Evolutionary conservation across 225 moss, liverwort and hornwort species (phyloP).

Genomic region (Pseudisothecium myosuroides): DNA sequence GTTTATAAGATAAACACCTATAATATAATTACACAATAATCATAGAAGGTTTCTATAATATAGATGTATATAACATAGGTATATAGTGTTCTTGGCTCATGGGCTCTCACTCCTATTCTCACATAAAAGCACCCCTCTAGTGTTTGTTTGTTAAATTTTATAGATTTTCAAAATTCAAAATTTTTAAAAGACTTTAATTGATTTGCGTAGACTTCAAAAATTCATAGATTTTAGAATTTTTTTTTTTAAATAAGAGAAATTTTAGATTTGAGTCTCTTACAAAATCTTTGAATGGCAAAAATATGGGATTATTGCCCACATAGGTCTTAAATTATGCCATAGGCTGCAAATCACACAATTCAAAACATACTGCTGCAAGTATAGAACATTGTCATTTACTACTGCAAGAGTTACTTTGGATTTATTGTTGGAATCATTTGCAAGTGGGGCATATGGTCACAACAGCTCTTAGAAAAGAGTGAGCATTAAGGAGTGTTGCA

Average conservation of each 20-base stretch:
- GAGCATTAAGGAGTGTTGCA: too few relatives aligned
- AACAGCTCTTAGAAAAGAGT: too few relatives aligned
- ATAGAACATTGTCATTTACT: accelerated
- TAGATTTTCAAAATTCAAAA: not conserved
- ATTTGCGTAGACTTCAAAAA: not conserved
- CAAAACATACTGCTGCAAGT: not conserved
- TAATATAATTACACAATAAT: too few relatives aligned
- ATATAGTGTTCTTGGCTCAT: too few relatives aligned
- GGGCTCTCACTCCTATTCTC: too few relatives aligned
- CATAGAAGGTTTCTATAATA: too few relatives aligned
- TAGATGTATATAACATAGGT: too few relatives aligned
- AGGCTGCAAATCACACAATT: not conserved
- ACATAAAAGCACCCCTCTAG: too few relatives aligned
- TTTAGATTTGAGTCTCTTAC: not conserved
- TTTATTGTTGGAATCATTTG: not conserved
- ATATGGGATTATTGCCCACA: not conserved
- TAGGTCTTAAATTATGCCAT: not conserved
- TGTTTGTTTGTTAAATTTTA: not conserved
- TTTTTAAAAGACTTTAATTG: not conserved
- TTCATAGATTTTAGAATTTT: not conserved
- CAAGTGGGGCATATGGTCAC: too few relatives aligned
- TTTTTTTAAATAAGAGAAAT: not conserved
- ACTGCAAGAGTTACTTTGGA: not conserved
- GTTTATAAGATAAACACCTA: too few relatives aligned
- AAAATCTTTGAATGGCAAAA: not conserved